These are phyloP conservation scores for Amaranthus cruentus DNA, from an alignment of 148 eudicot species.

Conservation along the genomic window DNA sequence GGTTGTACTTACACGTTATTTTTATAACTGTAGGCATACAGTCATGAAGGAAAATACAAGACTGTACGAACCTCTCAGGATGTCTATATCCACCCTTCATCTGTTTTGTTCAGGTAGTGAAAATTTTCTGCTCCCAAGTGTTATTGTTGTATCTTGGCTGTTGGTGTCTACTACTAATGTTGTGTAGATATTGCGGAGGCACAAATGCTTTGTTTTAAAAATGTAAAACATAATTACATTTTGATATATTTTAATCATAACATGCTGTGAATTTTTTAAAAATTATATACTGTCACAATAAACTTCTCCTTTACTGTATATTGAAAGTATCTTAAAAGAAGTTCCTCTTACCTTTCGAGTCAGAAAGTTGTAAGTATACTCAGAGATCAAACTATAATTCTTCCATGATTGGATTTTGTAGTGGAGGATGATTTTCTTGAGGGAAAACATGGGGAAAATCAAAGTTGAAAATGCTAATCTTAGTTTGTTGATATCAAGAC, in stretches of 20 bases:
- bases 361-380: not conserved
- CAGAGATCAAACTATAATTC: not conserved
- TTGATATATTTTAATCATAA: not conserved
- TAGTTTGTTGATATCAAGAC: no score
- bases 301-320: not conserved
- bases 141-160: conserved; percentile 1
- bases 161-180: not conserved
- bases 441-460: not conserved
- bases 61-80: conserved; percentile 85
- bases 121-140: not conserved
- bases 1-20: conserved; percentile 12
- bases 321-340: not conserved
- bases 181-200: not conserved
- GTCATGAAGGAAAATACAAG: conserved; percentile 91
- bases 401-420: not conserved
- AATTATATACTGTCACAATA: no score
- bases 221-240: not conserved
- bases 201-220: not conserved
- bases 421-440: not conserved
- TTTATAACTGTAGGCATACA: conserved; percentile 49
- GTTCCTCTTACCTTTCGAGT: not conserved
- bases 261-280: not conserved
- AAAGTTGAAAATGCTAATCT: no score
- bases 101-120: conserved; percentile 82
- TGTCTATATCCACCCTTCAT: conserved; percentile 96